Evolutionary conservation across 2,329 filamentous ascomycete species (phyloP), one percentile per base, ranked within the genome.

Genomic region (Aureobasidium melanogenum): DNA sequence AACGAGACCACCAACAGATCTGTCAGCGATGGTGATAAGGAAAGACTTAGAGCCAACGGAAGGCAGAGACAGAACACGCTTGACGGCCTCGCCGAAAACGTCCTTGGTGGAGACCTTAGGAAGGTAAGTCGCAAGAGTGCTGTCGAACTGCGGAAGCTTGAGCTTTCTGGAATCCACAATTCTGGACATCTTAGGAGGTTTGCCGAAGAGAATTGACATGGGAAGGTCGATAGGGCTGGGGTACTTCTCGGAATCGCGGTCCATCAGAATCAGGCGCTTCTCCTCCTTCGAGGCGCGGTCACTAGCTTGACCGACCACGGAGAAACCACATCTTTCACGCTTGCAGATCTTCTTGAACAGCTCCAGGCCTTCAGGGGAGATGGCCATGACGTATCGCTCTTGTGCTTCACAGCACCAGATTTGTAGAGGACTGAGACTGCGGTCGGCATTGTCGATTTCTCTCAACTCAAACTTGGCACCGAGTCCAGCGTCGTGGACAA

Each of bases 401-500:
- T 99, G 94, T 0, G 94, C 91, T 73, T 97, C 93, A 68, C 93
- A 96, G 74, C 94, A 97, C 92, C 93, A 97, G 50, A 99, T 96
- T 72, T 97, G 90, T 62, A 99, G 83, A 22, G 94, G 94, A 69
- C 90, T 96, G 88, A 99, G 93, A 71, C 90, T 88, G 65, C 82
- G 85, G 74, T 97, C 94, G 2, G 90, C 89, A 72, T 85, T 96
- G 72, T 97, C 91, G 39, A 99, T 82, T 70, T 97, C 90, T 65
- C 94, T 86, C n/a, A 99, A 82, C 74, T 99, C 93, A 66, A 99
- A 97, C 48, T 85, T 87, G 55, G 92, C 94, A 61, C 94, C 94
- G 58, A 90, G 88, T 1, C 91, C 91, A 51, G 93, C 91, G 73
- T 99, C 94, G 68, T 95, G 89, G 44, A 96, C 91, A 51, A 97